Evolutionary conservation across 441 rosid genomes (phyloP).

Genomic region (Gossypium schwendimanii): DNA sequence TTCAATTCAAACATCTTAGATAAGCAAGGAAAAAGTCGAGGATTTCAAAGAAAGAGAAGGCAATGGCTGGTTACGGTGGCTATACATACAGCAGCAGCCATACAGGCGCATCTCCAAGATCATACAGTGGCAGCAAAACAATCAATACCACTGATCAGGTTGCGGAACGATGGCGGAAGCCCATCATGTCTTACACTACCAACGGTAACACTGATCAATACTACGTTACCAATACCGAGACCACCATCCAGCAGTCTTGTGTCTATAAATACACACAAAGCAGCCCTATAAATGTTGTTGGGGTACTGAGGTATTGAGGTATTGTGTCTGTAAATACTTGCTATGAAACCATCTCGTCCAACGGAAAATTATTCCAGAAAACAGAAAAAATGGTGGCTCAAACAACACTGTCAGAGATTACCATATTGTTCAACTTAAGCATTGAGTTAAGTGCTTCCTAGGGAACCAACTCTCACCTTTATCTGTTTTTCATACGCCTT

Average conservation of each 20-base stretch:
- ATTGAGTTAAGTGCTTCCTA: too few relatives aligned
- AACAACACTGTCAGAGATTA: too few relatives aligned
- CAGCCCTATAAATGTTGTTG: background rate
- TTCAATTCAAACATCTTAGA: background rate
- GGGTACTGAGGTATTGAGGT: background rate
- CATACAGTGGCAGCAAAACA: too few relatives aligned
- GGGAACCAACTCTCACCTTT: too few relatives aligned
- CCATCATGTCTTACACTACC: background rate
- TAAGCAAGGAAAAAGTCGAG: background rate
- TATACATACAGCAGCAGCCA: background rate
- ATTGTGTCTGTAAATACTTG: background rate
- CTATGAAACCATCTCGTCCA: background rate
- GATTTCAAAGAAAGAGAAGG: background rate
- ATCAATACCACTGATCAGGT: background rate
- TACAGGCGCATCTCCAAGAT: background rate
- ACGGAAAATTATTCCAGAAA: background rate
- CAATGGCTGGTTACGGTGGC: slow-evolving; percentile 10
- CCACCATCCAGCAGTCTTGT: background rate
- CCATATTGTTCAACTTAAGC: too few relatives aligned
- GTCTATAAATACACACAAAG: background rate
- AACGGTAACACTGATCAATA: background rate
- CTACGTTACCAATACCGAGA: background rate
- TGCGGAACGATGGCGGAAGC: background rate
- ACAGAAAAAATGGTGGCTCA: too few relatives aligned
- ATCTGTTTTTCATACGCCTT: too few relatives aligned